Percentiles rank a stretch among this genome's conserved stretches.
Evolutionary conservation across 2,329 filamentous ascomycete genomes (phyloP).

Genomic region (Fusarium verticillioides): DNA sequence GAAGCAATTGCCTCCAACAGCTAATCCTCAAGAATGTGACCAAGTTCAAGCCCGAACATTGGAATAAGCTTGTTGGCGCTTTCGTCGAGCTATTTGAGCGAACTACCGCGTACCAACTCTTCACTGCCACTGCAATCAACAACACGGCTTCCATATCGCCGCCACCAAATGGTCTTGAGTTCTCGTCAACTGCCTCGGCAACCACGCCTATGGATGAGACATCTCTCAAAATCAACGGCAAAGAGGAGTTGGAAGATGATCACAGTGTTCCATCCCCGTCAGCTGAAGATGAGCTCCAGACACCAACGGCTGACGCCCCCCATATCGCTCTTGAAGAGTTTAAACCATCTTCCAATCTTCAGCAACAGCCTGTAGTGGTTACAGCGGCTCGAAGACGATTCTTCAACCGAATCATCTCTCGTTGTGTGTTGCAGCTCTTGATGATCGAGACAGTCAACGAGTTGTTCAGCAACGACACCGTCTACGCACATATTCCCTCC

Average conservation of each 20-base stretch:
- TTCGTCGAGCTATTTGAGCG: conserved; percentile 96
- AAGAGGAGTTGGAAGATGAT: conserved; percentile 55
- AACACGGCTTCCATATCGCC: conserved; percentile 63
- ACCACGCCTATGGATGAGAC: conserved; percentile 62
- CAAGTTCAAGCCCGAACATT: conserved; percentile 89
- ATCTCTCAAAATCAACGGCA: conserved; percentile 70
- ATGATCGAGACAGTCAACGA: conserved; percentile 99
- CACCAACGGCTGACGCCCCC: conserved; percentile 48
- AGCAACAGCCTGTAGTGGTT: conserved; percentile 90
- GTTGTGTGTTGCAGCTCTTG: conserved; percentile 94
- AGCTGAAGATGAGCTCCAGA: conserved; percentile 50
- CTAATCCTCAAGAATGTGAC: conserved; percentile 95
- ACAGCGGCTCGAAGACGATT: conserved; percentile 92
- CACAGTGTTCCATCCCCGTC: conserved; percentile 45
- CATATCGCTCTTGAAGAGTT: conserved; percentile 82
- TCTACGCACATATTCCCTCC: conserved; percentile 93
- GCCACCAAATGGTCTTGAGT: conserved; percentile 62
- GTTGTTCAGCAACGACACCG: conserved; percentile 95
- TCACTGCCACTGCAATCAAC: conserved; percentile 78
- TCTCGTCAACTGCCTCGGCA: conserved; percentile 55
- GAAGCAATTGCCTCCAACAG: conserved; percentile 97
- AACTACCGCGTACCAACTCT: conserved; percentile 94
- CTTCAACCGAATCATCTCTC: conserved; percentile 99
- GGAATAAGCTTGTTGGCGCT: conserved; percentile 92
- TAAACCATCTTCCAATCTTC: conserved; percentile 77